Evolutionary conservation across 805 yeast genomes (phyloP).

Genomic region (Suhomyces prunicola): DNA sequence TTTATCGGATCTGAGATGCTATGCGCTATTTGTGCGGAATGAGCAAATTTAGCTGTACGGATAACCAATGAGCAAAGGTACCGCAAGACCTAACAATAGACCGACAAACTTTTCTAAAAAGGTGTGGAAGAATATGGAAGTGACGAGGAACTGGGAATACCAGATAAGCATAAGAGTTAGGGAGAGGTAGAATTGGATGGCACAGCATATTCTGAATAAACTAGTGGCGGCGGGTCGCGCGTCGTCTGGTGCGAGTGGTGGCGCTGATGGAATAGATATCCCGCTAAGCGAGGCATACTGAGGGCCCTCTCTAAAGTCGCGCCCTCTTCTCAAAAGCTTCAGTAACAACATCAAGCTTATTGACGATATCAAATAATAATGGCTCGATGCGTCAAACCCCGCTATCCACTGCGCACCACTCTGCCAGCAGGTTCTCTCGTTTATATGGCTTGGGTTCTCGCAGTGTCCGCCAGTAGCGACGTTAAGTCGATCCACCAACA

Average conservation of each 20-base stretch:
- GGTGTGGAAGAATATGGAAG: constrained; percentile 51
- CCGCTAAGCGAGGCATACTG: constrained; percentile 6
- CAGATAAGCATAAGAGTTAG: constrained; percentile 25
- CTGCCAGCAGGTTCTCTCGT: neutral
- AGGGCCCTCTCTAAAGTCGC: neutral
- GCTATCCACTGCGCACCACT: constrained; percentile 20
- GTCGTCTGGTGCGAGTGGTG: neutral
- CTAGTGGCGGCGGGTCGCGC: neutral
- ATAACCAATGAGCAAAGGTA: constrained; percentile 17
- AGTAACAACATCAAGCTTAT: constrained; percentile 36
- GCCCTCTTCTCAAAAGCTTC: constrained; percentile 1
- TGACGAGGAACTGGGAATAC: constrained; percentile 40
- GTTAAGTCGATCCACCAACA: constrained; percentile 27
- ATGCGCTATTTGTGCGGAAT: neutral
- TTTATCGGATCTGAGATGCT: neutral
- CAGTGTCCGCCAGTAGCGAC: constrained; percentile 39
- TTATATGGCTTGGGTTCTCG: constrained; percentile 11
- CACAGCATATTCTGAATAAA: neutral
- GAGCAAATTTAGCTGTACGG: neutral
- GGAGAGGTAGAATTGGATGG: neutral
- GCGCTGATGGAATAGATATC: neutral
- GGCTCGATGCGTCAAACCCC: constrained; percentile 51
- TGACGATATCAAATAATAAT: constrained; percentile 44
- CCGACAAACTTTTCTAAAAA: constrained; percentile 46
- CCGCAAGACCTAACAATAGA: constrained; percentile 31